These are phyloP conservation scores for Solanum corneliomulleri DNA, from an alignment of 257 asterid species.

Conservation along the genomic window DNA sequence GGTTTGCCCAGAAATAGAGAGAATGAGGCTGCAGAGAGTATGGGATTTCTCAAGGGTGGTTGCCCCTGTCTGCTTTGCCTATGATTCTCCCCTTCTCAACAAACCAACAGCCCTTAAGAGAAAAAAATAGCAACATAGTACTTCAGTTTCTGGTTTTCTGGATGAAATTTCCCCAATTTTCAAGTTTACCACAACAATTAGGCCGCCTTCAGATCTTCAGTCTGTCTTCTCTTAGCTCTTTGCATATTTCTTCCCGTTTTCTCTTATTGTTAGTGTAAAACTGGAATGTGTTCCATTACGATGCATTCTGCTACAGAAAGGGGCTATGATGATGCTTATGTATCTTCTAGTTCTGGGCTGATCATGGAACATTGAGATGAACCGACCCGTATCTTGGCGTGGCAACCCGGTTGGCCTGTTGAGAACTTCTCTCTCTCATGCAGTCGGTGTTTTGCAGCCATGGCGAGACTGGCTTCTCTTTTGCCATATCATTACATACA, in stretches of 20 bases:
- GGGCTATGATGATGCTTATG: constrained; percentile 13
- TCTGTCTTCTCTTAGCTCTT: not conserved
- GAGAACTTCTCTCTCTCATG: not conserved
- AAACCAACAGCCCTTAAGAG: not conserved
- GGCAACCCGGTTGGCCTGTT: constrained; percentile 16
- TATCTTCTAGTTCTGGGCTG: not conserved
- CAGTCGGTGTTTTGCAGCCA: constrained; percentile 22
- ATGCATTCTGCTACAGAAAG: not conserved
- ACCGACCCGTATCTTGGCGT: constrained; percentile 29
- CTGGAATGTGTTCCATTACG: not conserved
- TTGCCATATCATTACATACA: not conserved
- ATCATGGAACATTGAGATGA: constrained; percentile 5
- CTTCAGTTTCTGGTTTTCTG: not conserved
- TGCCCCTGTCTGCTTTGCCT: constrained; percentile 31
- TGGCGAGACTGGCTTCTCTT: not conserved
- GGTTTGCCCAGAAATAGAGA: not conserved
- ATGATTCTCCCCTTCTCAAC: not conserved
- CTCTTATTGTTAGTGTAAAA: not conserved
- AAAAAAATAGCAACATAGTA: not conserved
- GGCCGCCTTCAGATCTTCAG: not conserved
- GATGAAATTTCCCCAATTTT: not conserved
- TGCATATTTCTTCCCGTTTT: not conserved
- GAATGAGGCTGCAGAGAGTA: not conserved
- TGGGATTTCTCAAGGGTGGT: constrained; percentile 30
- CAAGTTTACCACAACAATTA: not conserved